A percentile compares a stretch with the other conserved stretches of the same genome.
Evolutionary conservation across 139 green algal species (phyloP).

Genomic region (Zygnema cylindricum): DNA sequence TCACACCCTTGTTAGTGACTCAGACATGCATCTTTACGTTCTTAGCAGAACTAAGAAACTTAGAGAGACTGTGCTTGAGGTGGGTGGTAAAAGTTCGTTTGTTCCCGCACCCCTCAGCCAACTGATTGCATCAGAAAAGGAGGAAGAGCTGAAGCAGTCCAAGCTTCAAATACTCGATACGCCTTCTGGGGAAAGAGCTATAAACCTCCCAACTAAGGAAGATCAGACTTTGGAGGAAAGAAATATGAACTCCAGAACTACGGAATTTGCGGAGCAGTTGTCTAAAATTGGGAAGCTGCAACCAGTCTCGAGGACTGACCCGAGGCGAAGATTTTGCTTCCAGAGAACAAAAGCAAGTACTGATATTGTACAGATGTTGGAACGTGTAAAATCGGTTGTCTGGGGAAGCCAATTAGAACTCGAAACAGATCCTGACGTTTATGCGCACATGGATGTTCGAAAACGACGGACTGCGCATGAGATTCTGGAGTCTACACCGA

Average conservation of each 20-base stretch:
- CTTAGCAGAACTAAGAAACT: not conserved
- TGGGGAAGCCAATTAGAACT: not conserved
- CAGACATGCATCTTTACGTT: not conserved
- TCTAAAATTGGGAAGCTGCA: not conserved
- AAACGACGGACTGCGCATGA: not conserved
- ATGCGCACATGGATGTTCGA: not conserved
- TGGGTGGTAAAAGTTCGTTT: not conserved
- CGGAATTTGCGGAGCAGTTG: not conserved
- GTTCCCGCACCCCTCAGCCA: not conserved
- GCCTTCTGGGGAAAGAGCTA: not conserved
- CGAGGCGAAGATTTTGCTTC: not conserved
- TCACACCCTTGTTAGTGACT: not conserved
- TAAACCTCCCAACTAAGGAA: not conserved
- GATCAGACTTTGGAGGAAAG: not conserved
- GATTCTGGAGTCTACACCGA: not conserved
- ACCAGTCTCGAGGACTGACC: not conserved
- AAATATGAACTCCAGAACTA: not conserved
- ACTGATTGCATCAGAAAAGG: not conserved
- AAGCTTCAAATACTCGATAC: not conserved
- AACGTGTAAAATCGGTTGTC: not conserved
- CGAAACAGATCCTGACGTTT: not conserved
- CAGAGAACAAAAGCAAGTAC: not conserved
- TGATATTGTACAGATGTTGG: not conserved
- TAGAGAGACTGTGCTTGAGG: not conserved
- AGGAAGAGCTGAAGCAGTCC: not conserved